Base-by-base conservation (phyloP, 208 protist genomes). In the Novymonas esmeraldas region DNA sequence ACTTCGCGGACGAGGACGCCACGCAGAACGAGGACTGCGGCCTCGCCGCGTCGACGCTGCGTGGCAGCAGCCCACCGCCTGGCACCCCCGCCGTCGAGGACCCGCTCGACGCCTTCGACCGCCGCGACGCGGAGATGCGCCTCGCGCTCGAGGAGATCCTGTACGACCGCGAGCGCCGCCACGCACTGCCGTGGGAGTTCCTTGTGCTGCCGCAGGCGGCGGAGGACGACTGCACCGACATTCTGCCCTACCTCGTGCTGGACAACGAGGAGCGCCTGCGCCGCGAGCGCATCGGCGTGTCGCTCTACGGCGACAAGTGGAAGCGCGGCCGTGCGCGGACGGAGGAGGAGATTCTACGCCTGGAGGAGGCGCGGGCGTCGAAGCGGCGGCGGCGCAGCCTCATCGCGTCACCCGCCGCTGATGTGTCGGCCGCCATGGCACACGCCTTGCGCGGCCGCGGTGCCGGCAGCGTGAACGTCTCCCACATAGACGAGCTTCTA, bases 121-220 rank as follows among this genome's bases (percentile, higher is more conserved):
- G 38, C 20, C 64, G 73, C 16, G 48, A 74, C 50, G 72, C 83
- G 22, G 41, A 14, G 16, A 48, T 64, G 63, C 65, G 68, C 4
- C 20, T 73, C 22, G 70, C 75, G 14, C 59, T 95, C 22, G 74
- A 75, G 41, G 71, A 85, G 24, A 44, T 85, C 9, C 72, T 95
- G 0, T 85, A 80, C 65, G 90, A 95, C 67, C 73, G 70, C 41
- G 81, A 93, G 52, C 79, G 90, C 11, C 77, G 79, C 11, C 80
- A 91, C 61, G 90, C 90, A 11, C 41, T 93, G 58, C 90, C 90
- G 34, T 95, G 90, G 87, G 85, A 95, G 69, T 87, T 95, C 71
- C 61, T 93, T 18, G 83, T 95, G 31, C 73, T 95, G 44, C 83
- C 83, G 33, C 54, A 80, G 41, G 46, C 63, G 0, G 70, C 70